phyloP scores from a whole-genome alignment of 202 grass and related monocot genomes.

The Alloteropsis angusta region DNA sequence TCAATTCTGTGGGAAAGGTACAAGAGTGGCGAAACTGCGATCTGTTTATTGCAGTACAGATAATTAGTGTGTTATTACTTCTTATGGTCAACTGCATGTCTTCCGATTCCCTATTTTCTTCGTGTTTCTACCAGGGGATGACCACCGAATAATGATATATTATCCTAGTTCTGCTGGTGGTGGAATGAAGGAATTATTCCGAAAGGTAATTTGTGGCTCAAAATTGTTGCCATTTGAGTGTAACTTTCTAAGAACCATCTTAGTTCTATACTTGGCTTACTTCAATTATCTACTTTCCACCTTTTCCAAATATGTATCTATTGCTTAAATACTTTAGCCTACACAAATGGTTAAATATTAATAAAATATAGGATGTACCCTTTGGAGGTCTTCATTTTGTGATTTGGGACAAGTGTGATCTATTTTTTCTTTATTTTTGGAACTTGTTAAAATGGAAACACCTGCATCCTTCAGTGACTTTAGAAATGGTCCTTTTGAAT shows the following conservation, averaged over 20 bases:
- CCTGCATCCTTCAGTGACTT: neutral
- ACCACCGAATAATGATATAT: conserved; percentile 99
- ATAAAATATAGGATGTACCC: neutral
- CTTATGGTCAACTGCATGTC: conserved; percentile 12
- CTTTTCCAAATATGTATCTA: neutral
- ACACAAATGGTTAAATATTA: neutral
- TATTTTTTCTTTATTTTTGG: conserved; percentile 15
- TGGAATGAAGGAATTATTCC: conserved; percentile 98
- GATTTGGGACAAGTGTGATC: neutral
- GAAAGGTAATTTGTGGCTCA: conserved; percentile 55
- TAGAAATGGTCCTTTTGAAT: conserved; percentile 17
- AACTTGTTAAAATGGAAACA: neutral
- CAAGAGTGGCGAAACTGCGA: neutral
- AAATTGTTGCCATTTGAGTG: conserved; percentile 2
- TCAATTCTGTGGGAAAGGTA: neutral
- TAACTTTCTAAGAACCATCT: neutral
- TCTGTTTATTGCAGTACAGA: conserved; percentile 9
- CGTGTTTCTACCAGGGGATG: conserved; percentile 54
- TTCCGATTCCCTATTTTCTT: neutral
- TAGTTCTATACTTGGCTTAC: conserved; percentile 1
- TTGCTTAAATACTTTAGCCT: conserved; percentile 13
- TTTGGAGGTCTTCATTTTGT: neutral
- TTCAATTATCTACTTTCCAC: neutral
- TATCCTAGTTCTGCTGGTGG: conserved; percentile 96
- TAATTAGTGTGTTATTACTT: conserved; percentile 9